These are phyloP conservation scores for Colletotrichum sublineola DNA, from an alignment of 2,329 filamentous ascomycete genomes.

Conservation along the genomic window DNA sequence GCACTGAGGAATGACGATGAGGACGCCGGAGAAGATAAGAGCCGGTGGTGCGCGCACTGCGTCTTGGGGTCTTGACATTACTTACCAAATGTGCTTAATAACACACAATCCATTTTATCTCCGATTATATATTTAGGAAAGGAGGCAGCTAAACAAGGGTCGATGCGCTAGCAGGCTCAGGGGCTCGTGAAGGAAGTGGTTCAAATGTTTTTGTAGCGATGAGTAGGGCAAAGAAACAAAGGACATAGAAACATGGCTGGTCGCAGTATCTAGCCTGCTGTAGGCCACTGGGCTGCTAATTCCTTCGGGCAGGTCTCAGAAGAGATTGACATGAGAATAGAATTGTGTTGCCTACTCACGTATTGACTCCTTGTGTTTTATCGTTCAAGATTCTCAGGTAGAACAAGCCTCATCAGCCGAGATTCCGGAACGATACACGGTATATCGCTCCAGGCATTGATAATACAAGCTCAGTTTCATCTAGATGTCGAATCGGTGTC, in stretches of 20 bases:
- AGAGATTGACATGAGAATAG: neutral
- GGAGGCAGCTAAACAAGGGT: neutral
- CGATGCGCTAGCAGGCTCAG: neutral
- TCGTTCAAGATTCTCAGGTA: no score
- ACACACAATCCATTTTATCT: neutral
- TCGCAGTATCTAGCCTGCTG: neutral
- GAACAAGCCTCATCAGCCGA: neutral
- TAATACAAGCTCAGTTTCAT: constrained; percentile 37
- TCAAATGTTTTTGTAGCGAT: neutral
- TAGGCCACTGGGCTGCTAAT: neutral
- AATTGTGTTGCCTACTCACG: neutral
- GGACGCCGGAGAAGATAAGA: neutral
- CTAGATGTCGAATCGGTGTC: neutral
- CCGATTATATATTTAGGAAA: neutral
- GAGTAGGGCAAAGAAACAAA: no score
- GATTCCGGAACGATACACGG: neutral
- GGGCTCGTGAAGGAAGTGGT: no score
- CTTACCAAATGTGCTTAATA: no score
- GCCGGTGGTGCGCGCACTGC: constrained; percentile 7
- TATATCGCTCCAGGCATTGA: constrained; percentile 4
- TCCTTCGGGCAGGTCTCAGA: neutral
- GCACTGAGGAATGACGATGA: neutral
- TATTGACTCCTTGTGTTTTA: no score
- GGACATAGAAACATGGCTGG: no score
- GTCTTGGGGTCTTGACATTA: neutral